Base-by-base conservation (phyloP, 1,284 basidiomycete species). In the Butyriboletus appendiculatus region DNA sequence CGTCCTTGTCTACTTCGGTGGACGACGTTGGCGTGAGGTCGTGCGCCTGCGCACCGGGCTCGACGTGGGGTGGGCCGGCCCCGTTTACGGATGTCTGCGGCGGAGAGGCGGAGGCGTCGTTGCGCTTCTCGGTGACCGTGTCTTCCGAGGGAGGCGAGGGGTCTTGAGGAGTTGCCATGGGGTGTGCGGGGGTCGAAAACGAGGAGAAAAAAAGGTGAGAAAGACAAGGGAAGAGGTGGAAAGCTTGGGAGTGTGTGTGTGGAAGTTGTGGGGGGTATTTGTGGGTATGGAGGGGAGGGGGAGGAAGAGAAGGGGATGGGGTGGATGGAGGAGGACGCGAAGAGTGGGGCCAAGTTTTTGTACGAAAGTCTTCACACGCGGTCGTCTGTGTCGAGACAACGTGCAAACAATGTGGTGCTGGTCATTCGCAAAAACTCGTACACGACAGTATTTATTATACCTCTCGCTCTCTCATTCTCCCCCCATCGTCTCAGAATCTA, bases 291-390 rank as follows among this genome's bases (percentile, higher is more conserved):
- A 26, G 39, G 45, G 45, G 22, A 30, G 24, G 50, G 35, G 12
- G 45, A 35, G 20, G n/a, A 49, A 26, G 50, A 26, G 38, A 50
- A n/a, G 33, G 34, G 52, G 50, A 39, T 46, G 60, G 44, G 39
- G 34, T 38, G 54, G 65, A 32, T 26, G 55, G 51, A 61, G 43
- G 59, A 60, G 57, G 37, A 52, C 51, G 56, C 56, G 61, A 55
- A 59, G 58, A 57, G 54, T 49, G 57, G 59, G 46, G 39, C 35
- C 57, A 52, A 55, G 51, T 65, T 68, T 68, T 68, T 67, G 69
- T 68, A 72, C 70, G 68, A 65, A 60, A 68, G 48, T 39, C 57
- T 72, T 69, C 67, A 72, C 67, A 69, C 67, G 67, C 65, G 61
- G 58, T 48, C 45, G 55, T 44, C 40, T 51, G 34, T 28, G 30